Conservation (phyloP, 805 yeast genomes). For the Candida awuae region DNA sequence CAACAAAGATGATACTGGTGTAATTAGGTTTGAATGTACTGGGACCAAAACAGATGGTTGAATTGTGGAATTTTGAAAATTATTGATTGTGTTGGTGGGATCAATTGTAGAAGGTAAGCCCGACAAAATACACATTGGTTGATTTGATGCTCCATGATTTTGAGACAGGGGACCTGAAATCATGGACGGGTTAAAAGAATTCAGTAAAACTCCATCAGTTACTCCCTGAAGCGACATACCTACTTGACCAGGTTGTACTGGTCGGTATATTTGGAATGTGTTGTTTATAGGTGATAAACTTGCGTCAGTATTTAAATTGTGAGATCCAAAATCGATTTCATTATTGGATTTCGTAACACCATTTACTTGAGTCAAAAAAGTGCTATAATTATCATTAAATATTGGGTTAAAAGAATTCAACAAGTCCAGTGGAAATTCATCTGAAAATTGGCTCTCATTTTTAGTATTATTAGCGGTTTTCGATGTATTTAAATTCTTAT, state of each 20-base stretch:
- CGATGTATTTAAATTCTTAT: neutral
- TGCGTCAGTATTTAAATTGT: too few species aligned
- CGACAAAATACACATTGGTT: slow-evolving; percentile 6
- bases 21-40: too few species aligned
- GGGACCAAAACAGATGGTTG: slow-evolving; percentile 3
- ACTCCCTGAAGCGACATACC: too few species aligned
- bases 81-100: slow-evolving; percentile 1
- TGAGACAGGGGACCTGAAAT: neutral
- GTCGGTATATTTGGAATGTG: too few species aligned
- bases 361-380: neutral
- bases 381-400: slow-evolving; percentile 1
- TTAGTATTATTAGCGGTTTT: neutral
- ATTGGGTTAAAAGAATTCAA: slow-evolving; percentile 1
- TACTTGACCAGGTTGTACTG: too few species aligned
- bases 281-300: too few species aligned
- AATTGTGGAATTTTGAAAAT: neutral
- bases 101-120: slow-evolving; percentile 8
- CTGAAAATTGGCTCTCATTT: neutral
- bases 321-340: too few species aligned
- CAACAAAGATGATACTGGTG: slow-evolving; percentile 3
- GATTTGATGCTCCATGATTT: neutral
- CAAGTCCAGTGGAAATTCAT: slow-evolving; percentile 10
- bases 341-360: neutral
- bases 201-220: neutral
- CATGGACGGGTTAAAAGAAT: neutral